Conservation (phyloP, 2,329 filamentous ascomycete genomes). For the Onygenales sp. region DNA sequence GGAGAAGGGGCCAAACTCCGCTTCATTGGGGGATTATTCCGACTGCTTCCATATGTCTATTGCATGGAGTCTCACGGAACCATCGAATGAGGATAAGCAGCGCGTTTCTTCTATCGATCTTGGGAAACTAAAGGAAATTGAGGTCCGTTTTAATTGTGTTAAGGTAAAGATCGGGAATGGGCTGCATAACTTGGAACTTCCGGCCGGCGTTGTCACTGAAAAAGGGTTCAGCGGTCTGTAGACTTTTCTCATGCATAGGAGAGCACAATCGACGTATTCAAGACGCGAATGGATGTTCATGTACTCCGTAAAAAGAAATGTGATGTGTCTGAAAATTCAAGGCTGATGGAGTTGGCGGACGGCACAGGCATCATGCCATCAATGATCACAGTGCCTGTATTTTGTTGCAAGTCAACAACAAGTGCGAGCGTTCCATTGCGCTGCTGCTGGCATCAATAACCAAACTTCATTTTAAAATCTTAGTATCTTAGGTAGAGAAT, state of each 20-base stretch:
- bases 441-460: no score
- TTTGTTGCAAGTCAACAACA: not conserved
- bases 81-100: constrained; percentile 34
- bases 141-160: constrained; percentile 49
- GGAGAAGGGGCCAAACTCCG: not conserved
- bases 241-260: not conserved
- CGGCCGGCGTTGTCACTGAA: constrained; percentile 6
- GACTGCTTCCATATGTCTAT: constrained; percentile 78
- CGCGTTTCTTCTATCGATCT: constrained; percentile 17
- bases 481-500: no score
- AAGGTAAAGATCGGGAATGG: constrained; percentile 69
- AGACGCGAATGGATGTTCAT: no score
- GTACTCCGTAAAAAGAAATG: not conserved
- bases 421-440: no score
- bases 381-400: not conserved
- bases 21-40: constrained; percentile 30
- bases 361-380: no score
- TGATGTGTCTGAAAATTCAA: not conserved
- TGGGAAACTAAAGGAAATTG: constrained; percentile 30
- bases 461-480: no score
- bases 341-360: not conserved
- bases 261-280: no score
- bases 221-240: constrained; percentile 11
- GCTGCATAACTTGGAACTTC: constrained; percentile 35
- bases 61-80: constrained; percentile 64